Conservation (phyloP, 208 protist genomes). For the Strigomonas culicis region DNA sequence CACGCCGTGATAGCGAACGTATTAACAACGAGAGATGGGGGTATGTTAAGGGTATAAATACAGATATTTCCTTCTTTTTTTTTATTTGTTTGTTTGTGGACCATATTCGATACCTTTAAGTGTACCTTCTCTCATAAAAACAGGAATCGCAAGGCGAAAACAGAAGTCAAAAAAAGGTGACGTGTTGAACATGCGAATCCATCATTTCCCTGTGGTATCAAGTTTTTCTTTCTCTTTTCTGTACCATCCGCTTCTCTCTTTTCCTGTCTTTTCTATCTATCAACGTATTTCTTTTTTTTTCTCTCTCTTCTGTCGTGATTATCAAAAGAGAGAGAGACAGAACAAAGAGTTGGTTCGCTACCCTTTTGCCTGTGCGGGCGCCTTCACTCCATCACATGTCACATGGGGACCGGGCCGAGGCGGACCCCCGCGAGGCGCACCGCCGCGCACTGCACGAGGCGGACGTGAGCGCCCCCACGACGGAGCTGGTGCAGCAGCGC, state of each 20-base stretch:
- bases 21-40: too few relatives aligned
- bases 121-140: neutral
- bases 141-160: too few relatives aligned
- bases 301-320: neutral
- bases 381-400: too few relatives aligned
- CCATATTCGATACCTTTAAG: neutral
- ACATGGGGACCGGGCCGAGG: too few relatives aligned
- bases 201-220: neutral
- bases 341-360: neutral
- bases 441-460: neutral
- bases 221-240: constrained; percentile 3
- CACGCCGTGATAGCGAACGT: too few relatives aligned
- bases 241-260: constrained; percentile 5
- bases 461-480: neutral
- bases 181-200: neutral
- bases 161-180: too few relatives aligned
- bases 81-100: neutral
- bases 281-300: neutral
- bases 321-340: neutral
- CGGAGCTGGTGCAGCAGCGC: neutral
- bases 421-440: too few relatives aligned
- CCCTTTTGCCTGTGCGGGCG: neutral
- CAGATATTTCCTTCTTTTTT: neutral
- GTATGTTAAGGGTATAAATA: neutral
- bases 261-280: neutral